Percentiles rank a stretch among this genome's conserved stretches.
Evolutionary conservation across 2,329 filamentous ascomycete species (phyloP).

Genomic region (Verticillium zaregamsianum): DNA sequence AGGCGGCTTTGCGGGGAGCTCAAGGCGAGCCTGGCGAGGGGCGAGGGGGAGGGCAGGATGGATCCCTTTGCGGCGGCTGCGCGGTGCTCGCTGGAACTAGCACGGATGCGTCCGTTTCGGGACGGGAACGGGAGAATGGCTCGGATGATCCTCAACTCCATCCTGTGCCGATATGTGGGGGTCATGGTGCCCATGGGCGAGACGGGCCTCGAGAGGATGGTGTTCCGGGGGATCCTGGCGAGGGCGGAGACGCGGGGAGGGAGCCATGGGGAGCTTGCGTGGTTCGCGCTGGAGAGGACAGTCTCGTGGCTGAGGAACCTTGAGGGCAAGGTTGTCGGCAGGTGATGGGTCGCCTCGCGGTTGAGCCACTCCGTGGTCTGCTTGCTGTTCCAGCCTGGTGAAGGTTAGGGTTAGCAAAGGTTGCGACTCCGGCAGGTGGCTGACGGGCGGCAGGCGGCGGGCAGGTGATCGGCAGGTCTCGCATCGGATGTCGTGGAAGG

Average conservation of each 20-base stretch:
- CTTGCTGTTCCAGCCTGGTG: no score
- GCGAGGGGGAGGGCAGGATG: constrained; percentile 2
- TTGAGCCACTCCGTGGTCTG: no score
- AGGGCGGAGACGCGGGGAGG: constrained; percentile 16
- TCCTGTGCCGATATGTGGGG: constrained; percentile 15
- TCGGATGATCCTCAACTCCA: constrained; percentile 17
- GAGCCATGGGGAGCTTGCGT: constrained; percentile 22
- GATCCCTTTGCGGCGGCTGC: constrained; percentile 15
- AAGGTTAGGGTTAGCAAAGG: no score
- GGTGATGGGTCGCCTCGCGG: background rate
- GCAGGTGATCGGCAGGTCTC: background rate
- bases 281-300: constrained; percentile 16
- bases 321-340: constrained; percentile 17
- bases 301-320: constrained; percentile 10
- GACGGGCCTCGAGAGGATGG: constrained; percentile 3
- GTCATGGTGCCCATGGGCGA: constrained; percentile 16
- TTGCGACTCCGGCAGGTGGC: background rate
- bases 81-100: constrained; percentile 13
- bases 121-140: constrained; percentile 17
- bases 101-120: constrained; percentile 16
- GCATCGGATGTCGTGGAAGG: background rate
- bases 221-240: constrained; percentile 18
- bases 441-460: background rate
- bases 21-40: constrained; percentile 5
- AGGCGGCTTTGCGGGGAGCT: constrained; percentile 9